phyloP scores from a whole-genome alignment of 1,284 basidiomycete species.

The Malassezia yamatoensis region DNA sequence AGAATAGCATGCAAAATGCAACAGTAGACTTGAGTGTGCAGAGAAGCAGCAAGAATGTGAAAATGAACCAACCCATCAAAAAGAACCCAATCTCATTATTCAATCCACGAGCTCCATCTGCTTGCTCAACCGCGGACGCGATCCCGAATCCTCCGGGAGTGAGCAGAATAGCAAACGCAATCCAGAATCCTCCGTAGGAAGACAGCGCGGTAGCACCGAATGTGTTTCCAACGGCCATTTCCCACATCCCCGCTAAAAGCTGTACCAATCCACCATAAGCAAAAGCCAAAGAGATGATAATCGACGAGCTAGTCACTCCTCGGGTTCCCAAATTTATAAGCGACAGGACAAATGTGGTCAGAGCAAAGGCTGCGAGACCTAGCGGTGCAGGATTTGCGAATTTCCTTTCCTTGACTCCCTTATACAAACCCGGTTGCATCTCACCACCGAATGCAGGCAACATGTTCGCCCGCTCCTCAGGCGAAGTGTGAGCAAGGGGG shows the following conservation, averaged over 20 bases:
- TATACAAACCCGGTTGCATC: constrained; percentile 14
- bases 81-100: constrained; percentile 30
- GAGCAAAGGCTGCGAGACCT: constrained; percentile 49
- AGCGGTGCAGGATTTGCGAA: constrained; percentile 55
- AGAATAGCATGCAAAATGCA: constrained; percentile 56
- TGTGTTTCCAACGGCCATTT: constrained; percentile 63
- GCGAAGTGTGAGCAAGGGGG: neutral
- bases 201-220: constrained; percentile 56
- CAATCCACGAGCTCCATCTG: constrained; percentile 22
- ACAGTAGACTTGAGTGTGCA: constrained; percentile 33
- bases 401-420: constrained; percentile 28
- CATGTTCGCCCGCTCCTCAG: neutral
- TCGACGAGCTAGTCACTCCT: constrained; percentile 32
- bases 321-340: constrained; percentile 43
- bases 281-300: constrained; percentile 35
- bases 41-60: constrained; percentile 32
- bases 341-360: constrained; percentile 55
- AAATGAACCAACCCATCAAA: constrained; percentile 41
- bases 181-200: constrained; percentile 43
- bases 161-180: constrained; percentile 33
- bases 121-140: constrained; percentile 15
- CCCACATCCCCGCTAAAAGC: constrained; percentile 55
- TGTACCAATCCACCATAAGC: constrained; percentile 65
- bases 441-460: constrained; percentile 14
- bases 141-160: constrained; percentile 32